Conservation (phyloP, 1,284 basidiomycete species). For the Peniophora sp. region DNA sequence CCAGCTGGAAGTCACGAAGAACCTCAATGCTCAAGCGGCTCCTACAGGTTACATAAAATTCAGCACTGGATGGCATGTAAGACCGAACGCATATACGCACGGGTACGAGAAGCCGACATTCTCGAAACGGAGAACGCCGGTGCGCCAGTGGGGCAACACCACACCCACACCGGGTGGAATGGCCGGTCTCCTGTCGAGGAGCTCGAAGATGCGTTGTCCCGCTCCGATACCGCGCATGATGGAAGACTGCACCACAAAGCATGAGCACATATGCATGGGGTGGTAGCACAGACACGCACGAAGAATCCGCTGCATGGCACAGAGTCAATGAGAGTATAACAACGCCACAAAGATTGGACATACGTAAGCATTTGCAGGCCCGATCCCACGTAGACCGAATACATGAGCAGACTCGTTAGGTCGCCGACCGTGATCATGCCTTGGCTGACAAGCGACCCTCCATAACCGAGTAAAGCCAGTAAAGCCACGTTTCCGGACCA, state of each 20-base stretch:
- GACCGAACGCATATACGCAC: no score
- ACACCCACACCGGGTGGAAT: slow-evolving; percentile 63
- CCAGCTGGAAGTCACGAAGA: slow-evolving; percentile 71
- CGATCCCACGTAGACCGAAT: slow-evolving; percentile 86
- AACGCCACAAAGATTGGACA: slow-evolving; percentile 19
- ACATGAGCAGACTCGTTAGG: slow-evolving; percentile 84
- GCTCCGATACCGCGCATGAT: slow-evolving; percentile 92
- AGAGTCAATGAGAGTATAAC: slow-evolving; percentile 7
- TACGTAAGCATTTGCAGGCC: slow-evolving; percentile 77
- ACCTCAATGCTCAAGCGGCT: slow-evolving; percentile 73
- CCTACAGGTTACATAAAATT: no score
- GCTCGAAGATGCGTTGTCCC: slow-evolving; percentile 86
- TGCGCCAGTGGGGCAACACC: slow-evolving; percentile 42
- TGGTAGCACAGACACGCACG: slow-evolving; percentile 19
- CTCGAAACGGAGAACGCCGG: slow-evolving; percentile 72
- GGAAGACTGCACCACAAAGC: slow-evolving; percentile 44
- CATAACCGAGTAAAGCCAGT: slow-evolving; percentile 86
- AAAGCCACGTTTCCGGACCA: slow-evolving; percentile 94
- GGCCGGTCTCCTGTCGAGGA: slow-evolving; percentile 74
- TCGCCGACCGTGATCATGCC: slow-evolving; percentile 89
- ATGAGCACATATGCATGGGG: neutral
- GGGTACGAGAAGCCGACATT: slow-evolving; percentile 84
- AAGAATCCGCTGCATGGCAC: slow-evolving; percentile 30
- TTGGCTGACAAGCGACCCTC: slow-evolving; percentile 85
- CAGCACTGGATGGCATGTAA: no score